Conservation (phyloP, 208 protist genomes). For the Trypanosoma theileri region DNA sequence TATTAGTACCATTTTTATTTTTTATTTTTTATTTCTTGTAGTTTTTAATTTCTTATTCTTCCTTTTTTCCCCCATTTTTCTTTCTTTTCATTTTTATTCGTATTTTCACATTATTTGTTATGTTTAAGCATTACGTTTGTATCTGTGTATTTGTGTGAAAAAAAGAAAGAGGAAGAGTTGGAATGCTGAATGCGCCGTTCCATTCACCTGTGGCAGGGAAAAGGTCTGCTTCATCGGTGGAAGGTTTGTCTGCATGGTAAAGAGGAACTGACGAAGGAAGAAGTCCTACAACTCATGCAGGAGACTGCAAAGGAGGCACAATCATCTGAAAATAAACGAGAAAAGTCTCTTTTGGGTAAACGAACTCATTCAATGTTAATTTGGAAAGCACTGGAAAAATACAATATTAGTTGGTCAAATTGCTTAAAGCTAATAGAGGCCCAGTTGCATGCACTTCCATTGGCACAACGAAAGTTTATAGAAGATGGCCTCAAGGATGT, state of each 20-base stretch:
- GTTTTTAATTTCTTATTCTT: constrained; percentile 5
- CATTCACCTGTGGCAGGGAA: not conserved
- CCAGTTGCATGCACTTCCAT: constrained; percentile 43
- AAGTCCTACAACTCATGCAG: constrained; percentile 28
- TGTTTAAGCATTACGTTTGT: not conserved
- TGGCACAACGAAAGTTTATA: constrained; percentile 37
- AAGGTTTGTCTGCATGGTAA: not conserved
- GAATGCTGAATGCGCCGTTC: constrained; percentile 23
- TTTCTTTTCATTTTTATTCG: constrained; percentile 6
- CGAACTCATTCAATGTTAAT: constrained; percentile 39
- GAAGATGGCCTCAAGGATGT: constrained; percentile 2
- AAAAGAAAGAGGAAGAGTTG: constrained; percentile 1
- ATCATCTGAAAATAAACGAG: not conserved
- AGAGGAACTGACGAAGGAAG: constrained; percentile 5
- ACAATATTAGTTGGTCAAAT: constrained; percentile 48
- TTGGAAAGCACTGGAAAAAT: constrained; percentile 49
- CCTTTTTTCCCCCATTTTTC: constrained; percentile 10
- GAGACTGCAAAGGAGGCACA: constrained; percentile 34
- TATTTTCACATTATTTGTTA: not conserved
- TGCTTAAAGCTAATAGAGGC: constrained; percentile 40
- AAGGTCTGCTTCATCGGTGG: constrained; percentile 17
- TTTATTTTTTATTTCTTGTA: not conserved
- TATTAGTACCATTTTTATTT: constrained; percentile 3
- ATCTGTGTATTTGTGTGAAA: constrained; percentile 1
- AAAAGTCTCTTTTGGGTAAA: constrained; percentile 18